A percentile compares a stretch with the other conserved stretches of the same genome.
These are phyloP conservation scores for Iris pallida DNA, from an alignment of 116 monocot genomes.

Conservation along the genomic window DNA sequence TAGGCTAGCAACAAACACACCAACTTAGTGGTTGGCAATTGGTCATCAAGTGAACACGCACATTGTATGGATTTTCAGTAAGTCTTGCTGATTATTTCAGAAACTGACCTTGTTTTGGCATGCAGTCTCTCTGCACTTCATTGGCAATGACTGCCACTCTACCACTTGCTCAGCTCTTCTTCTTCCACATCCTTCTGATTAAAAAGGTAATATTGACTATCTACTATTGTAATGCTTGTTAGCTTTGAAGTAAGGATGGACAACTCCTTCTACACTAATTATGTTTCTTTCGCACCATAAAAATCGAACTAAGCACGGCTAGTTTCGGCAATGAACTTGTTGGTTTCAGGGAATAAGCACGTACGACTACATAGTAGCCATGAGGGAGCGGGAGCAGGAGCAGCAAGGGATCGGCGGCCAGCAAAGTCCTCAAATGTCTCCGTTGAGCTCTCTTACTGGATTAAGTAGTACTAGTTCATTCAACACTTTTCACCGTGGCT, in stretches of 20 bases:
- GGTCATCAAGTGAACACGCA: too few species aligned
- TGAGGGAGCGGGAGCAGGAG: slow-evolving; percentile 27
- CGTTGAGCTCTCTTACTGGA: slow-evolving; percentile 12
- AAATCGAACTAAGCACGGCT: too few species aligned
- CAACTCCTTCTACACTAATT: too few species aligned
- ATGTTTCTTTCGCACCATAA: too few species aligned
- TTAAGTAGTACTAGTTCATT: slow-evolving; percentile 12
- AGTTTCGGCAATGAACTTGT: neutral
- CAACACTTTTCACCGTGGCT: slow-evolving; percentile 9
- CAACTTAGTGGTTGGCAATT: too few species aligned
- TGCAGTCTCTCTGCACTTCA: slow-evolving; percentile 38
- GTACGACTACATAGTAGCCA: slow-evolving; percentile 12
- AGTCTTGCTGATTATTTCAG: slow-evolving; percentile 6
- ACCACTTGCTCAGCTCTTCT: slow-evolving; percentile 78
- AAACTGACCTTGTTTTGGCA: slow-evolving; percentile 1
- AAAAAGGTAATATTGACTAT: slow-evolving; percentile 11
- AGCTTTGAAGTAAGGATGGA: too few species aligned
- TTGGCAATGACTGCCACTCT: slow-evolving; percentile 77
- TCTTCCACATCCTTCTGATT: slow-evolving; percentile 78
- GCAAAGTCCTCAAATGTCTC: slow-evolving; percentile 15
- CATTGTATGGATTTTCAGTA: neutral
- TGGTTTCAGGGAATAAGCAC: slow-evolving; percentile 11
- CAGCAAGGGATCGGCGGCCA: slow-evolving; percentile 8
- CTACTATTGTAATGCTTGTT: too few species aligned
- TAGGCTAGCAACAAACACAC: too few species aligned